Conservation (phyloP, 139 green algal species). For the Zygnema circumcarinatum region DNA sequence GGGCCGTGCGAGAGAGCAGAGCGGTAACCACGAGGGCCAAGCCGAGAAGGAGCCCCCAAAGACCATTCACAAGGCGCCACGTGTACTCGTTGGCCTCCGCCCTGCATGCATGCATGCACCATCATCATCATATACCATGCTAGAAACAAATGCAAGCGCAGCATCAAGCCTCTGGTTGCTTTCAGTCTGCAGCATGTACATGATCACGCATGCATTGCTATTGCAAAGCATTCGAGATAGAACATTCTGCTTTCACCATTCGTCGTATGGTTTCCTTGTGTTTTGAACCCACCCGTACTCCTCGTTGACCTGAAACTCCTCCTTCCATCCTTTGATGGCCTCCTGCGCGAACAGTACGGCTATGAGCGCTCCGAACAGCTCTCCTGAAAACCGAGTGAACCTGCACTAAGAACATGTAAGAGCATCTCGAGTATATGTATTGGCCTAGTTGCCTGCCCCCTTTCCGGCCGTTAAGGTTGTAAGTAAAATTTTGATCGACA, state of each 20-base stretch:
- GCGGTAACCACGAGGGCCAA: conserved; percentile 66
- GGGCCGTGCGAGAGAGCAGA: conserved; percentile 65
- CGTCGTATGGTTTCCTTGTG: too few species aligned
- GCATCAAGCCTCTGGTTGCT: too few species aligned
- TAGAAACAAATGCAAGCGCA: too few species aligned
- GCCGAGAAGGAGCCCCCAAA: conserved; percentile 79
- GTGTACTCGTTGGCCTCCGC: conserved; percentile 2
- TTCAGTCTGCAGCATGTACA: too few species aligned
- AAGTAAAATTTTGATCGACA: too few species aligned
- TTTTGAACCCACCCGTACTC: background rate
- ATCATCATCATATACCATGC: conserved; percentile 24
- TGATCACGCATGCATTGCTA: too few species aligned
- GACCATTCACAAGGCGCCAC: conserved; percentile 75
- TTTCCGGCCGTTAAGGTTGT: too few species aligned
- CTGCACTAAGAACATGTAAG: too few species aligned
- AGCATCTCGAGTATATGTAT: too few species aligned
- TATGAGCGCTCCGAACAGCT: conserved; percentile 91
- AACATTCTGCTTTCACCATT: too few species aligned
- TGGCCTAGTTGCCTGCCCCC: too few species aligned
- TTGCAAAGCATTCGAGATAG: background rate
- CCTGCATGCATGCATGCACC: conserved; percentile 34
- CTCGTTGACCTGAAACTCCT: conserved; percentile 43
- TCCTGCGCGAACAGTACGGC: conserved; percentile 88
- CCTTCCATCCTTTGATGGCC: conserved; percentile 72
- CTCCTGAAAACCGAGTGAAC: conserved; percentile 85